Base-by-base conservation (phyloP, 768 basidiomycete genomes). In the Amanita molliuscula region DNA sequence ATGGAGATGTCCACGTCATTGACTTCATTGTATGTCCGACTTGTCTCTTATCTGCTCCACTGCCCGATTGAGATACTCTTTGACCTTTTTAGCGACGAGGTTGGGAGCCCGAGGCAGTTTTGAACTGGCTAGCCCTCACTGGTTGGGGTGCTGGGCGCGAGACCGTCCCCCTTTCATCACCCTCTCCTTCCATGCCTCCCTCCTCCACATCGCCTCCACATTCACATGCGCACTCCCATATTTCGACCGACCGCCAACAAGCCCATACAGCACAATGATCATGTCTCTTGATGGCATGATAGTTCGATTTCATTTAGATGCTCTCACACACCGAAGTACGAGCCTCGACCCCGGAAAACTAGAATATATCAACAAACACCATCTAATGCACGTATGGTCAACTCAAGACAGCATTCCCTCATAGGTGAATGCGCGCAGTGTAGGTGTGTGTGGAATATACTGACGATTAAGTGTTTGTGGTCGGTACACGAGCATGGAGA, bases 111-210 rank as follows among this genome's bases (percentile, higher is more conserved):
- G 75, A 75, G 37, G 91, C 93, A 2, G 65, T 99, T 11, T 66
- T 94, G 21, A 98, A 98, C 59, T 98, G 94, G 84, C 76, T 97
- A 6, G 90, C 90, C 4, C 70, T 98, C 15, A 84, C 90, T n/a
- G 94, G 96, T 1, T 97, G 94, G 89, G 89, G 92, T 20, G 78
- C 74, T 8, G 70, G 75, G 7, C 72, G 72, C 37, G 65, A 69
- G 43, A 41, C 54, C 10, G 40, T 58, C 1, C 41, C 55, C n/a
- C 52, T 65, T 7, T 56, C 61, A 23, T 52, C 56, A 48, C 18
- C 53, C 16, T 54, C 66, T 31, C 13, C 5, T 29, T 47, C 61
- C 23, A 33, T 28, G n/a, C 20, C 41, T n/a, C 10, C 41, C n/a
- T 7, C 41, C 16, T 7, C 29, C 13, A 20, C 29, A 25, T 13